These are phyloP conservation scores for Aspergillus cavernicola DNA, from an alignment of 495 filamentous ascomycete species.

Conservation along the genomic window DNA sequence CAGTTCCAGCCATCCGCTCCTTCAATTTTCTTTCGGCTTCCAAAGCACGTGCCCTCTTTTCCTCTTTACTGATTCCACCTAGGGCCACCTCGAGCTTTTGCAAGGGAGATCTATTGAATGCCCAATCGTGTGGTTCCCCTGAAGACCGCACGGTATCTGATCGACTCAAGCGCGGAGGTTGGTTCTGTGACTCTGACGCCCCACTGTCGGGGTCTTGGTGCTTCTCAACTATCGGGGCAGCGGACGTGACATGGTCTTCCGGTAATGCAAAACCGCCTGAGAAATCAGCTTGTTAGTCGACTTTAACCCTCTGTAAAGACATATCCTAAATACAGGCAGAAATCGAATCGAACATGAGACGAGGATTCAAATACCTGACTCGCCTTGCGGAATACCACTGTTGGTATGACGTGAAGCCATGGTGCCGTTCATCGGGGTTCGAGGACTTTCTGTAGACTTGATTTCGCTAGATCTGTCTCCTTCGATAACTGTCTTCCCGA, in stretches of 20 bases:
- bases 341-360: no score
- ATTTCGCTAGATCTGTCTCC: neutral
- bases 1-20: conserved; percentile 37
- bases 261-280: neutral
- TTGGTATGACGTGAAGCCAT: conserved; percentile 43
- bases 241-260: neutral
- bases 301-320: neutral
- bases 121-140: conserved; percentile 48
- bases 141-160: conserved; percentile 38
- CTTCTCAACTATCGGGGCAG: neutral
- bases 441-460: conserved; percentile 17
- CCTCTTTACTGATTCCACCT: conserved; percentile 86
- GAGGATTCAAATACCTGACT: neutral
- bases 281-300: conserved; percentile 1
- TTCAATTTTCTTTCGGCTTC: conserved; percentile 64
- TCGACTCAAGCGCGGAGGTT: conserved; percentile 24
- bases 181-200: conserved; percentile 8
- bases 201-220: conserved; percentile 5
- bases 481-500: neutral
- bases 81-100: conserved; percentile 88
- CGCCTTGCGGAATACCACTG: neutral
- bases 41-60: conserved; percentile 76
- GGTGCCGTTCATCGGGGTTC: conserved; percentile 30
- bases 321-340: no score
- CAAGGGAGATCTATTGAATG: conserved; percentile 78